Percentiles rank a stretch among this genome's conserved stretches.
phyloP scores from a whole-genome alignment of 1,284 basidiomycete species.

The Boletus subluridellus region DNA sequence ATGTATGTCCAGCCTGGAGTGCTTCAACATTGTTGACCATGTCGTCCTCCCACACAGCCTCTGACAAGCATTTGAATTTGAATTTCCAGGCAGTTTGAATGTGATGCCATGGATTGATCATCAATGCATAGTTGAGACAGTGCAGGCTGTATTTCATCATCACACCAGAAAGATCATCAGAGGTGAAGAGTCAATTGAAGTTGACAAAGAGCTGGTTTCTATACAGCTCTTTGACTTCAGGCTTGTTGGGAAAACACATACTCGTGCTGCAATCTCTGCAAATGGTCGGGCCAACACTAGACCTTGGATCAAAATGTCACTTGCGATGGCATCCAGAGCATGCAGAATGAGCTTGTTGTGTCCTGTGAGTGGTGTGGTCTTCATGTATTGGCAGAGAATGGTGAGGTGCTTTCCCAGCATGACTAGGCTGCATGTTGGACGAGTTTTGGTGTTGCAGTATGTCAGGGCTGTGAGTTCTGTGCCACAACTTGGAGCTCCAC shows the following conservation, averaged over 20 bases:
- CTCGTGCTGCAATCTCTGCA: constrained; percentile 22
- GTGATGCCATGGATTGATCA: constrained; percentile 25
- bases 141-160: neutral
- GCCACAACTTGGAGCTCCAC: too few species aligned
- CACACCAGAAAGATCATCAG: constrained; percentile 12
- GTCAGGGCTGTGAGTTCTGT: too few species aligned
- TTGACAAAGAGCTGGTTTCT: constrained; percentile 27
- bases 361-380: constrained; percentile 18
- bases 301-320: constrained; percentile 30
- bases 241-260: neutral
- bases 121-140: neutral
- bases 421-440: neutral
- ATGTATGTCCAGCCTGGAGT: constrained; percentile 27
- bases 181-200: constrained; percentile 19
- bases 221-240: constrained; percentile 12
- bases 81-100: constrained; percentile 25
- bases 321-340: constrained; percentile 20
- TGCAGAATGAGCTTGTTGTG: constrained; percentile 34
- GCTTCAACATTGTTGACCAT: too few species aligned
- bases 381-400: constrained; percentile 29
- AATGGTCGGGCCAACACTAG: constrained; percentile 27
- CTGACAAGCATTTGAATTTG: constrained; percentile 8
- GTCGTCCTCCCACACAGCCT: constrained; percentile 1
- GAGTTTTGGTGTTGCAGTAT: too few species aligned
- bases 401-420: constrained; percentile 17